Base-by-base conservation (phyloP, 2,329 filamentous ascomycete species). In the Xylariaceae sp. region DNA sequence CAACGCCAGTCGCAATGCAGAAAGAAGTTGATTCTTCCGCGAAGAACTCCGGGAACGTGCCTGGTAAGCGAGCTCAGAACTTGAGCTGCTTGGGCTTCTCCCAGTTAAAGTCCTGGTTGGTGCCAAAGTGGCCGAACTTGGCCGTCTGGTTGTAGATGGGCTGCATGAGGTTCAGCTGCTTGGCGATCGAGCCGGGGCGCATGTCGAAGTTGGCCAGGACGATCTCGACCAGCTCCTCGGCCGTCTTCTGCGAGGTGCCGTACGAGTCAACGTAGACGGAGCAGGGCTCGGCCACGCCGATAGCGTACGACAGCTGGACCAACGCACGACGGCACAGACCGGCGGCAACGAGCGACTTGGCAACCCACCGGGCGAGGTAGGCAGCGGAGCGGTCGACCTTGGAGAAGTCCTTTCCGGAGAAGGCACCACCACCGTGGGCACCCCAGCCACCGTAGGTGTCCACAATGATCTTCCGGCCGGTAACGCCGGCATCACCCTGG, bases 351-450 rank as follows among this genome's bases (percentile, higher is more conserved):
- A 98, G 78, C 26, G 92, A 98, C 79, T 98, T 98, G 70, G 92
- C 92, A 64, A 98, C 89, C 92, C 92, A 98, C 63, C 92, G 88
- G 52, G 77, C 89, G 52, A 96, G 80, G 72, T 98, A 98, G 58
- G 92, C 92, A 50, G 92, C 92, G 34, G 92, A 96, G 56, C 92
- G 86, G 64, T 98, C 92, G 68, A 98, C 92, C 80, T 98, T 98
- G 77, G 88, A 95, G 80, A 95, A 98, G 67, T 98, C 92, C 83
- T 98, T 98, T 59, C 92, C 92, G 57, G 92, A 96, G 84, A 98
- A 98, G 65, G 92, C 92, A 83, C 92, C 92, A 75, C 92, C 92
- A 76, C 92, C 92, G 77, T 98, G 92, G 55, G 92, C 92, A 72
- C 92, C 92, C 92, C 92, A 96, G 58, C 92, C 92, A 74, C 92